Conservation (phyloP, 768 basidiomycete genomes). For the Suillus subaureus region DNA sequence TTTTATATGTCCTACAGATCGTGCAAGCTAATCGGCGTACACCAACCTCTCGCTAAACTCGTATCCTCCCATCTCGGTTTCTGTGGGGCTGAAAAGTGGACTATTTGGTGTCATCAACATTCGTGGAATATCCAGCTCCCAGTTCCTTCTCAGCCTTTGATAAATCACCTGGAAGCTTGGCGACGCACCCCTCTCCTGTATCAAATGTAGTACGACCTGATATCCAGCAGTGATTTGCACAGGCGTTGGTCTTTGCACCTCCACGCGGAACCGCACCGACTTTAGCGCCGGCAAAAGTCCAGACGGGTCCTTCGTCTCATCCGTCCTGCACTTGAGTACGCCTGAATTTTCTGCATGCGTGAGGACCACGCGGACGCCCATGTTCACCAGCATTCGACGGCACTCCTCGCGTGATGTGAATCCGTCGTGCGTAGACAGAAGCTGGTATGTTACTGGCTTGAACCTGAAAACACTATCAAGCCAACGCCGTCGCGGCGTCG, state of each 20-base stretch:
- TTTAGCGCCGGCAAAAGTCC: constrained; percentile 60
- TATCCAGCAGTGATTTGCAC: constrained; percentile 49
- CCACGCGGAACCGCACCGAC: constrained; percentile 81
- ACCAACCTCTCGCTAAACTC: constrained; percentile 33
- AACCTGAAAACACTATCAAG: constrained; percentile 88
- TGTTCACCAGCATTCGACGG: constrained; percentile 65
- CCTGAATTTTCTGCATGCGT: constrained; percentile 65
- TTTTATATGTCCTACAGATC: constrained; percentile 19
- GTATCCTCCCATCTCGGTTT: constrained; percentile 31
- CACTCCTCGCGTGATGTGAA: constrained; percentile 75
- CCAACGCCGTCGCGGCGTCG: constrained; percentile 68
- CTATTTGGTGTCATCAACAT: constrained; percentile 18
- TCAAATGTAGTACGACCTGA: constrained; percentile 61
- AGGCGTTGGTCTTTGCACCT: constrained; percentile 51
- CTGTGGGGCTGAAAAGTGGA: constrained; percentile 30
- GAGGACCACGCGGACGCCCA: constrained; percentile 70
- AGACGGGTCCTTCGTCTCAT: constrained; percentile 62
- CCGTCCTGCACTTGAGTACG: constrained; percentile 75
- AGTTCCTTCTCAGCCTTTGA: constrained; percentile 63
- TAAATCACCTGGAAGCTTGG: constrained; percentile 80
- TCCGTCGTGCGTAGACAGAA: constrained; percentile 61
- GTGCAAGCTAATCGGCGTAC: constrained; percentile 30
- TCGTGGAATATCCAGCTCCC: constrained; percentile 60
- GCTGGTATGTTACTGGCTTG: constrained; percentile 61
- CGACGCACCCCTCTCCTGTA: constrained; percentile 86